Evolutionary conservation across 192 early-diverging fungal genomes (phyloP).

Genomic region (Gonapodya sp.): DNA sequence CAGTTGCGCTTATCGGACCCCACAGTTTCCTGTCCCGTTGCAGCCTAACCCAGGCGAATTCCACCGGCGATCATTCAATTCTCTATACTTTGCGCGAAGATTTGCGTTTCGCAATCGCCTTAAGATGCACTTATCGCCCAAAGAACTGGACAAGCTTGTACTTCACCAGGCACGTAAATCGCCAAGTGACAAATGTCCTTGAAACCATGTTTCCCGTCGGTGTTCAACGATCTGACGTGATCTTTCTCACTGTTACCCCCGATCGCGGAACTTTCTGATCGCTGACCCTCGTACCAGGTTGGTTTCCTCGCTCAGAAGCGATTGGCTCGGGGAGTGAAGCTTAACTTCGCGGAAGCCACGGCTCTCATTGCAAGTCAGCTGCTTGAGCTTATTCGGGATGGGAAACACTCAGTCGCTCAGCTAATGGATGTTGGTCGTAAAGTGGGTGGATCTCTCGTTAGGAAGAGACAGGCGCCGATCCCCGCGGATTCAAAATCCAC

Average conservation of each 20-base stretch:
- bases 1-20: too few species aligned
- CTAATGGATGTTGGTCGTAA: slow-evolving; percentile 79
- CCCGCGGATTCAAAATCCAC: neutral
- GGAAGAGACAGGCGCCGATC: neutral
- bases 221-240: too few species aligned
- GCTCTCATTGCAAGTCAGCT: slow-evolving; percentile 63
- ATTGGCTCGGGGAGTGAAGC: slow-evolving; percentile 73
- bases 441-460: neutral
- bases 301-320: slow-evolving; percentile 84
- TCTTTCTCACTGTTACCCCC: too few species aligned
- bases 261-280: neutral
- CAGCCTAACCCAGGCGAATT: too few species aligned
- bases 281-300: slow-evolving; percentile 33
- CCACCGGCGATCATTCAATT: too few species aligned
- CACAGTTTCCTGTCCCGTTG: too few species aligned
- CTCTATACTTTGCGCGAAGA: neutral
- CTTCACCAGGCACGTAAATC: slow-evolving; percentile 46
- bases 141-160: slow-evolving; percentile 85
- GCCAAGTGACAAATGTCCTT: neutral
- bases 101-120: neutral
- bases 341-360: slow-evolving; percentile 79
- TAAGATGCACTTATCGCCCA: neutral
- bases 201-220: too few species aligned
- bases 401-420: slow-evolving; percentile 71
- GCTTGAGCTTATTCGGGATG: slow-evolving; percentile 72